Conservation (phyloP, 371 early-diverging fungal genomes). For the Mycotypha africana region DNA sequence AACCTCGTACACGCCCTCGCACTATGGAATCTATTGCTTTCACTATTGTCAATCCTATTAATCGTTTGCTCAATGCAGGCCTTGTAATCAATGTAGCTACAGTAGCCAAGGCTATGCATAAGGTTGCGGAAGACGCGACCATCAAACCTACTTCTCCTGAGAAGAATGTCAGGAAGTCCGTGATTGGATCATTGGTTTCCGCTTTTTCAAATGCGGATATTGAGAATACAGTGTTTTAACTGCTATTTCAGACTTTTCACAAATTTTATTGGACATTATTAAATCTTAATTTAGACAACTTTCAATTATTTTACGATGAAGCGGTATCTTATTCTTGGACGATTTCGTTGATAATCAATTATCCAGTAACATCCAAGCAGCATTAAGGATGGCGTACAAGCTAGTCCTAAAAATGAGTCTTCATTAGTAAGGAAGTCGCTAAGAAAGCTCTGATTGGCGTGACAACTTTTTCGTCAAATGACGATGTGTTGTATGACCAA, state of each 20-base stretch:
- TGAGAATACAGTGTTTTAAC: no score
- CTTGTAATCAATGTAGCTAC: slow-evolving; percentile 14
- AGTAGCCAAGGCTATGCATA: slow-evolving; percentile 35
- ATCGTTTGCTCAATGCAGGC: slow-evolving; percentile 11
- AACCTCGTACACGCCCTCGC: slow-evolving; percentile 19
- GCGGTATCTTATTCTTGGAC: no score
- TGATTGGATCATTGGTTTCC: slow-evolving; percentile 4
- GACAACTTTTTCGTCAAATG: no score
- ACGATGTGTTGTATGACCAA: no score
- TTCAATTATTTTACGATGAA: background rate
- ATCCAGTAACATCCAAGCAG: no score
- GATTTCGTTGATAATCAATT: no score
- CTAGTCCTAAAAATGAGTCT: no score
- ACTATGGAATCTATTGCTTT: slow-evolving; percentile 11
- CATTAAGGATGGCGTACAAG: no score
- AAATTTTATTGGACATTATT: slow-evolving; percentile 2
- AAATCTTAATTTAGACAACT: slow-evolving; percentile 1
- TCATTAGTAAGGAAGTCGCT: no score
- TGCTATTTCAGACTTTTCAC: no score
- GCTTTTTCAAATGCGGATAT: slow-evolving; percentile 6
- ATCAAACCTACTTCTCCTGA: slow-evolving; percentile 4
- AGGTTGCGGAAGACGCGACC: slow-evolving; percentile 7
- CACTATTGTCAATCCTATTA: slow-evolving; percentile 10
- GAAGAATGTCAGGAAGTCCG: slow-evolving; percentile 1
- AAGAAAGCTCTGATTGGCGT: no score